These are phyloP conservation scores for Suhomyces anneliseae DNA, from an alignment of 1,139 yeast species.

Conservation along the genomic window DNA sequence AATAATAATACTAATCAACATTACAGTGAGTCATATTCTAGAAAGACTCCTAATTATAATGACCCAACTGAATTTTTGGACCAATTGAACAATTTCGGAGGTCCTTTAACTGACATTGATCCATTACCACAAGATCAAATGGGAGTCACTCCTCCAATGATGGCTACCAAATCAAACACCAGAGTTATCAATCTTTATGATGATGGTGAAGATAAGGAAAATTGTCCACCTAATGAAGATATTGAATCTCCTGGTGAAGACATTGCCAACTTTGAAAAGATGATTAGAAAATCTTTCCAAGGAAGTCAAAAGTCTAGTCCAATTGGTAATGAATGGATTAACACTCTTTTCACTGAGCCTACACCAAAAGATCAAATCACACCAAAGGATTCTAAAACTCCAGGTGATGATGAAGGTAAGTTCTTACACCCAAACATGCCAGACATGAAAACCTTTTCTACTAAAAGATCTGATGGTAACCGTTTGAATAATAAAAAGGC, in stretches of 20 bases:
- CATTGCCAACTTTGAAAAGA: conserved; percentile 38
- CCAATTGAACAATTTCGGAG: conserved; percentile 50
- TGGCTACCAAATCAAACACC: conserved; percentile 50
- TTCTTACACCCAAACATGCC: conserved; percentile 27
- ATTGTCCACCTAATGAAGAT: conserved; percentile 36
- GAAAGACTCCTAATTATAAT: conserved; percentile 34
- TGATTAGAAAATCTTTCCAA: conserved; percentile 40
- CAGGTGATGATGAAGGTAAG: conserved; percentile 22
- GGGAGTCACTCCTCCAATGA: conserved; percentile 47
- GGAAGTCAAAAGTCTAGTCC: conserved; percentile 34
- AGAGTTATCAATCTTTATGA: conserved; percentile 43
- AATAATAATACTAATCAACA: conserved; percentile 9
- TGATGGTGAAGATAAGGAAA: conserved; percentile 45
- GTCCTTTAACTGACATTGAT: conserved; percentile 57
- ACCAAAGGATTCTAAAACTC: conserved; percentile 44
- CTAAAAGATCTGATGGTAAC: conserved; percentile 20
- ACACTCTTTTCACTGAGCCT: conserved; percentile 40
- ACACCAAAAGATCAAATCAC: conserved; percentile 48
- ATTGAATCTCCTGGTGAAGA: conserved; percentile 18
- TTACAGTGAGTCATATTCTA: conserved; percentile 11
- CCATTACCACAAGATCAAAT: conserved; percentile 41
- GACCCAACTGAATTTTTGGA: conserved; percentile 49
- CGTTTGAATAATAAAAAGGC: conserved; percentile 23
- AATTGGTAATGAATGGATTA: conserved; percentile 36
- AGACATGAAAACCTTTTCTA: conserved; percentile 30